Base-by-base conservation (phyloP, 2,329 filamentous ascomycete species). In the Aureobasidium pullulans region DNA sequence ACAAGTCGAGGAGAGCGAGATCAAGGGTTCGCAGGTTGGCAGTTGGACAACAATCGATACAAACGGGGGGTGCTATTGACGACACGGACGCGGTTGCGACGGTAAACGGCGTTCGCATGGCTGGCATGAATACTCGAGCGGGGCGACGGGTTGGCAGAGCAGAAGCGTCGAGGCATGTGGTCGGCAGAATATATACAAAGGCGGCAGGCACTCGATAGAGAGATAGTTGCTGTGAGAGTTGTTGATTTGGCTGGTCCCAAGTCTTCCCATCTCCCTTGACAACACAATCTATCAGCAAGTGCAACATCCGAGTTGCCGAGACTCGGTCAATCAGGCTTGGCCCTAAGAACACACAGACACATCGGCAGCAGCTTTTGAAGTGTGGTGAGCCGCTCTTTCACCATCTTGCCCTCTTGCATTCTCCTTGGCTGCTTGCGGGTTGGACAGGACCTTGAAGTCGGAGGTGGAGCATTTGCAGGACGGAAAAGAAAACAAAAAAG, bases 1-100 rank as follows among this genome's bases (percentile, higher is more conserved):
- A 34, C 28, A 43, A 9, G 4, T 4, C 15, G 19, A 36, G 36
- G 15, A 6, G 16, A 29, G 16, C 13, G 37, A 23, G 36, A 50
- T 15, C 34, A 39, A 39, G 32, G 47, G 47, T 37, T 50, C 11
- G 19, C 34, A 50, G 10, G 34, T 34, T 39, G 48, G 48, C 37
- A 43, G 50, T 54, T 54, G 50, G 19, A 36, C 40, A 36, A 56
- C 29, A 46, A 56, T 44, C 52, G 52, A 56, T 56, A 46, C 10
- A 44, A 56, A 56, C 44, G 44, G 44, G 23, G 15, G 15, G 44
- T 47, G 44, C 39, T 56, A 56, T 44, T 56, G 50, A 43, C 50
- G n/a, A 54, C 50, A 43, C 39, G 50, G 50, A 56, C 31, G 50
- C 29, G 36, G 36, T 39, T 53, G 36, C 29, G 39, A 42, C 50